These are phyloP conservation scores for Rheum nobile DNA, from an alignment of 148 eudicot genomes.

Conservation along the genomic window DNA sequence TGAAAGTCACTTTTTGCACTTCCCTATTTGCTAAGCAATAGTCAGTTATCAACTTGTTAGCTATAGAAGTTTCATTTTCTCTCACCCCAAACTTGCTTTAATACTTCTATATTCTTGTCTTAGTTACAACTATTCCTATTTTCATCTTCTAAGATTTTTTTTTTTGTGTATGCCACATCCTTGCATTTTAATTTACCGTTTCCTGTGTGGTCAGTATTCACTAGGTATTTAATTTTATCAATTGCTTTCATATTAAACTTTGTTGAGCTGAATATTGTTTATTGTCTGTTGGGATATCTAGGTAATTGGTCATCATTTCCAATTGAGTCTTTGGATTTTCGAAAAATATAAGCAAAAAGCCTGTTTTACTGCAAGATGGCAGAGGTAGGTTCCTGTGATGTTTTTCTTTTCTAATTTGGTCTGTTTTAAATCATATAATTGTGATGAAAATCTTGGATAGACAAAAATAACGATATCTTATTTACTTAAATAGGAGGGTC, in stretches of 20 bases:
- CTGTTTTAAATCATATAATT: neutral
- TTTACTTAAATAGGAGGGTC: slow-evolving; percentile 47
- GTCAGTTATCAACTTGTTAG: neutral
- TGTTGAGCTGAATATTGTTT: neutral
- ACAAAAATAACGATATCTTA: neutral
- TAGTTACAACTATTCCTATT: neutral
- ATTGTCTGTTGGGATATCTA: neutral
- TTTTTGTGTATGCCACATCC: neutral
- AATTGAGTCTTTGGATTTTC: neutral
- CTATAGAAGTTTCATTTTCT: neutral
- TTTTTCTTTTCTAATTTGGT: neutral
- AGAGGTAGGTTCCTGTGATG: neutral
- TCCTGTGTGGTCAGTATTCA: neutral
- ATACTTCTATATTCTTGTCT: neutral
- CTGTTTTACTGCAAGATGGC: neutral
- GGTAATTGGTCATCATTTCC: neutral
- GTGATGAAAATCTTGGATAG: neutral
- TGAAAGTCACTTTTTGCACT: neutral
- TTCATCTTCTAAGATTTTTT: neutral
- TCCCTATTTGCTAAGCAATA: neutral
- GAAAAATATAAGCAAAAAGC: neutral
- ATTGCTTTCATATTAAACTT: neutral
- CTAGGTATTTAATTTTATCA: neutral
- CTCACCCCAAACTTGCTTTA: neutral
- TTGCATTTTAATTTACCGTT: neutral